Conservation (phyloP, 2,329 filamentous ascomycete species). For the Lasiodiplodia sp. region DNA sequence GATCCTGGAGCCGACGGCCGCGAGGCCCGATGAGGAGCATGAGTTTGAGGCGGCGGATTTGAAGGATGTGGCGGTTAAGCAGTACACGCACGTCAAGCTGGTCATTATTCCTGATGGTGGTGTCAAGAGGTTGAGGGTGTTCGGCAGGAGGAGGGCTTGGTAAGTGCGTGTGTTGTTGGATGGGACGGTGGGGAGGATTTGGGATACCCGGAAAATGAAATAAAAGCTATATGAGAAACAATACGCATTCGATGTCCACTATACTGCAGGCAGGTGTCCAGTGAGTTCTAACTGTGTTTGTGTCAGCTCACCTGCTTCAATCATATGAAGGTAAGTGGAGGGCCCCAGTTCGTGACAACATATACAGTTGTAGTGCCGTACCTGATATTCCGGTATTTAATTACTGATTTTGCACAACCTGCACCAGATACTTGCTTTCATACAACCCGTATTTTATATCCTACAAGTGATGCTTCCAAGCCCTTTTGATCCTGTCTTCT, state of each 20-base stretch:
- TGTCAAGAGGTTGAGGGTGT: conserved; percentile 83
- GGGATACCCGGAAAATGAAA: background rate
- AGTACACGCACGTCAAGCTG: conserved; percentile 85
- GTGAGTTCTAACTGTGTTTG: background rate
- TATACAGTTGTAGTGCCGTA: no score
- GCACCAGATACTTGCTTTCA: no score
- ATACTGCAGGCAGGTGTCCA: background rate
- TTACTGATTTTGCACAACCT: no score
- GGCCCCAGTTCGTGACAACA: no score
- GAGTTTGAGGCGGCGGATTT: conserved; percentile 59
- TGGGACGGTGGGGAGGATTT: background rate
- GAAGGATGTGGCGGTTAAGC: conserved; percentile 61
- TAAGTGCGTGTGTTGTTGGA: conserved; percentile 1
- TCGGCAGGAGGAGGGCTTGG: conserved; percentile 60
- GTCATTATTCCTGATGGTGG: conserved; percentile 94
- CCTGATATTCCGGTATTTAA: no score
- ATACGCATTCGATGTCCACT: background rate
- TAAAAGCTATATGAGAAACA: background rate
- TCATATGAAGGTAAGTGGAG: background rate
- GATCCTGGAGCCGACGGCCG: conserved; percentile 71
- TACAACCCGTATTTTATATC: no score
- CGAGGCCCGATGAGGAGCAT: conserved; percentile 76
- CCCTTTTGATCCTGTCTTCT: background rate
- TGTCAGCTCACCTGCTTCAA: background rate
- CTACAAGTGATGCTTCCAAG: no score